These are phyloP conservation scores for Pyrenochaeta sp. DNA, from an alignment of 2,329 filamentous ascomycete species.

Conservation along the genomic window DNA sequence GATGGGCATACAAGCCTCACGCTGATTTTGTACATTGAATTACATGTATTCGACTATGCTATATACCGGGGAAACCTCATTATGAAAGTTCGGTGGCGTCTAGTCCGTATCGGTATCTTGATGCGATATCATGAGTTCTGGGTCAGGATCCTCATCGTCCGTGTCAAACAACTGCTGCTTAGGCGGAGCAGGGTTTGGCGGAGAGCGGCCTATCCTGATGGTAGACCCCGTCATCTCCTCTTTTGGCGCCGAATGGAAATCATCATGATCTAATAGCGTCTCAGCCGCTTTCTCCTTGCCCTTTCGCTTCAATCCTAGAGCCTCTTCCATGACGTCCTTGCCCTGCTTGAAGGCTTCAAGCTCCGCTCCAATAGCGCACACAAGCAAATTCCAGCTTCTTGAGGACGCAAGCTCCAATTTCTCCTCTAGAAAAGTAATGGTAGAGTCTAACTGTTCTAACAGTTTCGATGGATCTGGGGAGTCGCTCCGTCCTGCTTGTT, in stretches of 20 bases:
- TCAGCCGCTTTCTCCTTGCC: conserved; percentile 38
- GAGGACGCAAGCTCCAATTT: conserved; percentile 65
- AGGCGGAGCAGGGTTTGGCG: conserved; percentile 40
- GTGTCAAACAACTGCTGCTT: conserved; percentile 48
- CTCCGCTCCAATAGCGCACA: conserved; percentile 79
- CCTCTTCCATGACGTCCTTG: conserved; percentile 61
- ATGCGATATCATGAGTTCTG: conserved; percentile 59
- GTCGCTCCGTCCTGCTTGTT: conserved; percentile 27
- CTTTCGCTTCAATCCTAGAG: conserved; percentile 41
- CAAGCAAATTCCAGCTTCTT: conserved; percentile 75
- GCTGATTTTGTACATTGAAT: background rate
- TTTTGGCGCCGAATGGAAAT: conserved; percentile 19
- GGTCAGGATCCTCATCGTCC: conserved; percentile 57
- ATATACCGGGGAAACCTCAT: background rate
- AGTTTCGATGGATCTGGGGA: conserved; percentile 25
- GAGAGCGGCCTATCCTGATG: conserved; percentile 39
- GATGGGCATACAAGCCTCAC: background rate
- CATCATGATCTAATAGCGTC: conserved; percentile 28
- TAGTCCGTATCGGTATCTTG: conserved; percentile 53
- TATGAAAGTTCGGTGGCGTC: background rate
- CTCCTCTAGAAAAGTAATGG: conserved; percentile 64
- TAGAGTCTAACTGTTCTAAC: conserved; percentile 61
- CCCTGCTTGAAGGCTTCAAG: conserved; percentile 72
- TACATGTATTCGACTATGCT: background rate
- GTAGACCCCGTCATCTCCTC: conserved; percentile 43